Percentiles rank a stretch among this genome's conserved stretches.
These are phyloP conservation scores for Aphanomyces invadans DNA, from an alignment of 352 stramenopile species.

Conservation along the genomic window DNA sequence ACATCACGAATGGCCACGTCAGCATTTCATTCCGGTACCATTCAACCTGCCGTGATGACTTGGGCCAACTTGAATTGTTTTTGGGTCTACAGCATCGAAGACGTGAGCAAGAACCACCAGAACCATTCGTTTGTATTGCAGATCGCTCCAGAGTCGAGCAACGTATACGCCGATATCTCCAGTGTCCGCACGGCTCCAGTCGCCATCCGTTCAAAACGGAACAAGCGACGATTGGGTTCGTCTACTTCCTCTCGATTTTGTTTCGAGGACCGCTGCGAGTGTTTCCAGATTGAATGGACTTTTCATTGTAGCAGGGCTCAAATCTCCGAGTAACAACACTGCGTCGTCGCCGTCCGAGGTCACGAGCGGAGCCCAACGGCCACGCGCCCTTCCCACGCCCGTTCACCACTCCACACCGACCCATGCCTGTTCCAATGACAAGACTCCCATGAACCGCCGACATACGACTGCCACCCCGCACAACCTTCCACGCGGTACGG, in stretches of 20 bases:
- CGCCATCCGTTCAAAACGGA: conserved; percentile 92
- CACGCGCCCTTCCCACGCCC: conserved; percentile 27
- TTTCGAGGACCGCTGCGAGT: conserved; percentile 36
- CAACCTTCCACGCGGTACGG: conserved; percentile 28
- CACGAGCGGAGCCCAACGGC: conserved; percentile 21
- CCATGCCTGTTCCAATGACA: conserved; percentile 20
- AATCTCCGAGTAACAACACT: conserved; percentile 22
- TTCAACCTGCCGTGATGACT: neutral
- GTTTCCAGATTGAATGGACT: conserved; percentile 32
- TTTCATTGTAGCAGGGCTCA: conserved; percentile 12
- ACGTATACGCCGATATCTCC: conserved; percentile 87
- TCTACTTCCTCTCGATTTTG: no score
- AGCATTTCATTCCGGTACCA: conserved; percentile 79
- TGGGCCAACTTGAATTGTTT: neutral
- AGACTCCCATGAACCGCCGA: conserved; percentile 26
- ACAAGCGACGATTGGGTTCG: conserved; percentile 80
- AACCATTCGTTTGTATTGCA: conserved; percentile 90
- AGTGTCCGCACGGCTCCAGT: conserved; percentile 82
- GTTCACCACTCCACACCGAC: conserved; percentile 21
- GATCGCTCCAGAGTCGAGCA: conserved; percentile 76
- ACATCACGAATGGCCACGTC: conserved; percentile 75
- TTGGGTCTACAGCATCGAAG: conserved; percentile 64
- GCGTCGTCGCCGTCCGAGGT: conserved; percentile 33
- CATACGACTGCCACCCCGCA: conserved; percentile 22
- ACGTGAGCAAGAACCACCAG: conserved; percentile 97